A percentile compares a stretch with the other conserved stretches of the same genome.
These are phyloP conservation scores for Brasenia schreberi DNA, from an alignment of 164 flowering plant species.

Conservation along the genomic window DNA sequence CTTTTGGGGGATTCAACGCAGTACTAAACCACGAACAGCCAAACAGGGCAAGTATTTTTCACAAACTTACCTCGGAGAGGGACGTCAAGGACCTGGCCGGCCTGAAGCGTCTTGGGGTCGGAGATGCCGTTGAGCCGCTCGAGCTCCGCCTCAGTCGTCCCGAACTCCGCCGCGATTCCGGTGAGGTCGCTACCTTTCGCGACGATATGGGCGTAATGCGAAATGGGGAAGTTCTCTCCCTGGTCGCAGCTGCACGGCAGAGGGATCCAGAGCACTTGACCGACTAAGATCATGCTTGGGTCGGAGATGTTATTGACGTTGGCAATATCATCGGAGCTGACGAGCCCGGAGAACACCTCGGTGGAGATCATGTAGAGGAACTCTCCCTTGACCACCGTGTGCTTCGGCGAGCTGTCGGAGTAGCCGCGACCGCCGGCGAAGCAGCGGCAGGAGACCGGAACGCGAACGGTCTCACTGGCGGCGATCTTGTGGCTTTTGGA, in stretches of 20 bases:
- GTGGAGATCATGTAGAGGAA: constrained; percentile 40
- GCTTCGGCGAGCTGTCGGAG: constrained; percentile 34
- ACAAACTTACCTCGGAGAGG: constrained; percentile 44
- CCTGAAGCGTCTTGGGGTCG: constrained; percentile 22
- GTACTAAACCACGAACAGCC: neutral
- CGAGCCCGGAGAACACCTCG: constrained; percentile 24
- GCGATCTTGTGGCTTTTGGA: constrained; percentile 10
- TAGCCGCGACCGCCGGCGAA: constrained; percentile 32
- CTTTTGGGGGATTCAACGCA: neutral
- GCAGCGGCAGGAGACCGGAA: constrained; percentile 70
- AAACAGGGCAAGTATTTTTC: neutral
- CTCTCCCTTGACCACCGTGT: constrained; percentile 43
- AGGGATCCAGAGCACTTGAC: constrained; percentile 50
- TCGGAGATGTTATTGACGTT: constrained; percentile 28
- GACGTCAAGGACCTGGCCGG: constrained; percentile 50
- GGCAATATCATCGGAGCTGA: constrained; percentile 31
- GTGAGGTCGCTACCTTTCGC: constrained; percentile 24
- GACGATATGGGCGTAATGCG: constrained; percentile 63
- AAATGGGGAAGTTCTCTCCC: constrained; percentile 31
- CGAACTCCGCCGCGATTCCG: constrained; percentile 38
- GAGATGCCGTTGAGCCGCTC: constrained; percentile 28
- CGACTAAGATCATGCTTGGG: constrained; percentile 15
- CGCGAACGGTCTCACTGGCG: constrained; percentile 21
- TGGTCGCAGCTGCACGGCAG: constrained; percentile 78
- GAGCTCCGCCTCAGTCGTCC: constrained; percentile 23